A percentile compares a stretch with the other conserved stretches of the same genome.
Evolutionary conservation across 2,329 filamentous ascomycete species (phyloP).

Genomic region (Zymoseptoria pseudotritici): DNA sequence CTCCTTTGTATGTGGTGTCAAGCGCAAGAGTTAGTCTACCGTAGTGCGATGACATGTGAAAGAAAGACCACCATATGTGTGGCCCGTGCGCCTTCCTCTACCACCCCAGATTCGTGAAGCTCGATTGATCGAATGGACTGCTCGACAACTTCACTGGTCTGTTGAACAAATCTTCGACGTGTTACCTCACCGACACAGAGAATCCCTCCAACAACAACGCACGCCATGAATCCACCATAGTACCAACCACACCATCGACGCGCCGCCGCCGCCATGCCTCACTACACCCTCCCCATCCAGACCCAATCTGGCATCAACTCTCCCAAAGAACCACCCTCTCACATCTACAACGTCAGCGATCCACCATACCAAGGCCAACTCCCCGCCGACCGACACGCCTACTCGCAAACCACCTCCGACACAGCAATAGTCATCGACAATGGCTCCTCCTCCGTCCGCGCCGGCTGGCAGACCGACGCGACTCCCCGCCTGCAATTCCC

Average conservation of each 20-base stretch:
- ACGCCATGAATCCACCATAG: neutral
- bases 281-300: constrained; percentile 28
- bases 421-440: constrained; percentile 96
- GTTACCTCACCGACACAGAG: neutral
- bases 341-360: constrained; percentile 48
- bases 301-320: constrained; percentile 31
- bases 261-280: constrained; percentile 24
- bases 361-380: constrained; percentile 55
- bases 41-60: neutral
- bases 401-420: constrained; percentile 52
- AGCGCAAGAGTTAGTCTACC: neutral
- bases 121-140: neutral
- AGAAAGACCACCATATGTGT: neutral
- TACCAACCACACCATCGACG: neutral
- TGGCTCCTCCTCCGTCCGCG: constrained; percentile 83
- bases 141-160: neutral
- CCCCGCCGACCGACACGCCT: constrained; percentile 58
- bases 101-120: neutral
- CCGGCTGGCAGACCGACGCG: constrained; percentile 90
- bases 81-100: neutral
- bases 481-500: constrained; percentile 73
- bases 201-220: neutral
- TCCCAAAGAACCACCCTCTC: constrained; percentile 47
- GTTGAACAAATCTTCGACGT: neutral
- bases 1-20: neutral